Evolutionary conservation across 495 filamentous ascomycete genomes (phyloP).

Genomic region (Alectoria sarmentosa): DNA sequence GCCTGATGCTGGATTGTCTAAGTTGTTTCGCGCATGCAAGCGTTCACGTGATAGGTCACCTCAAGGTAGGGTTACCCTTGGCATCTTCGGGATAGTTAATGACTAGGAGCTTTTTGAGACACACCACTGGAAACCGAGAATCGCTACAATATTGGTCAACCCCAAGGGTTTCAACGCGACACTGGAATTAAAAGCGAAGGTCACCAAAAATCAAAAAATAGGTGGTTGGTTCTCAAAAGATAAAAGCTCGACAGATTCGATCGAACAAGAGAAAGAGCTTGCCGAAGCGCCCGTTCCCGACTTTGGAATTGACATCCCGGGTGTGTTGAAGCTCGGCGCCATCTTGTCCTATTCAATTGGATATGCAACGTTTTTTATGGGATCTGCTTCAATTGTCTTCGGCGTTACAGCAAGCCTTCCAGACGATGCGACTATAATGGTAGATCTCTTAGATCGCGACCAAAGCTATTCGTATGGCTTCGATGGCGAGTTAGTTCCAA

Average conservation of each 20-base stretch:
- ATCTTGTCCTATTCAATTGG: conserved; percentile 29
- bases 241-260: too few relatives aligned
- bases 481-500: background rate
- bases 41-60: background rate
- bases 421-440: conserved; percentile 1
- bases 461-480: background rate
- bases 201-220: conserved; percentile 18
- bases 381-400: background rate
- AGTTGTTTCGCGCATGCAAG: background rate
- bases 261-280: conserved; percentile 22
- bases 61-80: background rate
- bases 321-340: conserved; percentile 31
- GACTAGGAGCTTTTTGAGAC: background rate
- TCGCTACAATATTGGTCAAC: background rate
- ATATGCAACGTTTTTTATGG: background rate
- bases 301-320: conserved; percentile 27
- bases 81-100: background rate
- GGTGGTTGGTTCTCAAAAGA: too few relatives aligned
- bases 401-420: background rate
- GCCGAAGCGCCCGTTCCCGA: conserved; percentile 27
- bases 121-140: background rate
- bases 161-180: conserved; percentile 17
- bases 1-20: background rate
- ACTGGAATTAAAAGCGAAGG: conserved; percentile 29
- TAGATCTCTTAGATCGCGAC: background rate